Percentiles rank a stretch among this genome's conserved stretches.
Evolutionary conservation across 176 grass and related monocot species (phyloP).

Genomic region (Areca catechu): DNA sequence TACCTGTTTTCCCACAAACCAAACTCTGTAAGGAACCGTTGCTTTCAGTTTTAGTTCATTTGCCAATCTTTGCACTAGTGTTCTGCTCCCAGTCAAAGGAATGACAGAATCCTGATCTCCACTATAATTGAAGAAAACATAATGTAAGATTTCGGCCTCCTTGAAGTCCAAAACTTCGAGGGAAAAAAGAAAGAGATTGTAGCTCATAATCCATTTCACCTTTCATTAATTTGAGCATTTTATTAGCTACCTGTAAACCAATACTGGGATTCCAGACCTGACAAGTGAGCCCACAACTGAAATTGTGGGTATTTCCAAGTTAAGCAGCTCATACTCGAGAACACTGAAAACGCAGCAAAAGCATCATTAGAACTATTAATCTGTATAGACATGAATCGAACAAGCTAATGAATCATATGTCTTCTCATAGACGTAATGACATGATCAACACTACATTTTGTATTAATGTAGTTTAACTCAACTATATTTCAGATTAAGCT

Average conservation of each 20-base stretch:
- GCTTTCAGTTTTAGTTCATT: constrained; percentile 59
- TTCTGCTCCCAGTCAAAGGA: constrained; percentile 81
- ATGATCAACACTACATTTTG: too few species aligned
- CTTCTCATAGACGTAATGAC: too few species aligned
- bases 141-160: too few species aligned
- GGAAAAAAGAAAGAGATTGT: too few species aligned
- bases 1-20: constrained; percentile 96
- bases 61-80: constrained; percentile 72
- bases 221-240: too few species aligned
- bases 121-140: constrained; percentile 24
- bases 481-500: too few species aligned
- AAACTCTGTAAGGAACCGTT: constrained; percentile 62
- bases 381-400: too few species aligned
- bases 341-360: constrained; percentile 31
- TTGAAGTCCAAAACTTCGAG: too few species aligned
- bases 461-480: too few species aligned
- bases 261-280: constrained; percentile 55
- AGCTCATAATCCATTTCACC: too few species aligned
- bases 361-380: too few species aligned
- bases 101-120: constrained; percentile 98
- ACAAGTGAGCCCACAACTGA: constrained; percentile 61
- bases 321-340: constrained; percentile 84
- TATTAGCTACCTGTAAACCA: constrained; percentile 74
- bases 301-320: constrained; percentile 82
- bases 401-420: too few species aligned